Conservation (phyloP, 768 basidiomycete genomes). For the Strobilomyces echinocephalus region DNA sequence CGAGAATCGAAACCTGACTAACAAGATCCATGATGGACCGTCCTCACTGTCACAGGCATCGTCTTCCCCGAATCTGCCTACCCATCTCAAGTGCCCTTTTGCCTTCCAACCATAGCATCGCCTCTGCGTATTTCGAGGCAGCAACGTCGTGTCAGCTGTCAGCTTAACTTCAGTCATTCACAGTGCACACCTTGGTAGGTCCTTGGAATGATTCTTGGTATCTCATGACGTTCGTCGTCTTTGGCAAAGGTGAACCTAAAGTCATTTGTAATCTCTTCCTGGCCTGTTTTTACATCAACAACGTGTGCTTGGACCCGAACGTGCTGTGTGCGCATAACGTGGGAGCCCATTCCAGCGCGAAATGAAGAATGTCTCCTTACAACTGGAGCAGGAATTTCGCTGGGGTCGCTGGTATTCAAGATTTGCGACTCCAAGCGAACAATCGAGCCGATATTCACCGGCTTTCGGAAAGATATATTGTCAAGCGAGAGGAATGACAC, state of each 20-base stretch:
- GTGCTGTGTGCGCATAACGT: conserved; percentile 40
- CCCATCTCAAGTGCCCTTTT: conserved; percentile 68
- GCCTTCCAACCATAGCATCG: conserved; percentile 83
- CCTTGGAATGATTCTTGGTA: conserved; percentile 53
- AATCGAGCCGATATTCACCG: conserved; percentile 82
- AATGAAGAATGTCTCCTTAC: conserved; percentile 37
- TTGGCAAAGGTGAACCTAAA: conserved; percentile 72
- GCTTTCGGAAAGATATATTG: conserved; percentile 71
- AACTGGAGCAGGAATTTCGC: conserved; percentile 41
- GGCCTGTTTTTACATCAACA: conserved; percentile 61
- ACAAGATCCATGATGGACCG: no score
- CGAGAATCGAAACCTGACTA: no score
- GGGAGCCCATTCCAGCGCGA: neutral
- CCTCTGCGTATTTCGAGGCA: conserved; percentile 43
- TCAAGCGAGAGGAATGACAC: conserved; percentile 76
- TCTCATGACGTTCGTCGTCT: conserved; percentile 34
- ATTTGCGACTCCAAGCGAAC: conserved; percentile 69
- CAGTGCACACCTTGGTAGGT: conserved; percentile 56
- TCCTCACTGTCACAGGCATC: conserved; percentile 12
- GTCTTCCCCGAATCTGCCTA: conserved; percentile 50
- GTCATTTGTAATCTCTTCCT: conserved; percentile 65
- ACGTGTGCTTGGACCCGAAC: conserved; percentile 69
- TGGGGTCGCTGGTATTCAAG: conserved; percentile 44
- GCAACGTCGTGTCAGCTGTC: neutral
- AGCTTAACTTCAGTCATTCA: neutral